These are phyloP conservation scores for Trifolium subterraneum DNA, from an alignment of 306 rosid species.

Conservation along the genomic window DNA sequence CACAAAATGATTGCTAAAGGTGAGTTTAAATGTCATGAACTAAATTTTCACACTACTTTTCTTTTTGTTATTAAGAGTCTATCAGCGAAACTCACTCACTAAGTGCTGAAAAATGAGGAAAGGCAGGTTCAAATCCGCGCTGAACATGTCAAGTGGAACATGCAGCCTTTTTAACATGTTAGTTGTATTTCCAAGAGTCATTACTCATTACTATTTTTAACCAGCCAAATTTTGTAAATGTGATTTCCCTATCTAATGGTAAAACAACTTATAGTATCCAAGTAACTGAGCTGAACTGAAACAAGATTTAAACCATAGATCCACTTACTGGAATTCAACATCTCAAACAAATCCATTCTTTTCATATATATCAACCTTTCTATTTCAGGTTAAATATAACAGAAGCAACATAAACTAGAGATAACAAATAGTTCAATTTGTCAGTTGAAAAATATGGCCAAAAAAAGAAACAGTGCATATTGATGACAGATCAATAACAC, in stretches of 20 bases:
- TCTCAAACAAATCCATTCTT: background rate
- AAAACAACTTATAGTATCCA: background rate
- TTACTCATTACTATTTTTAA: constrained; percentile 9
- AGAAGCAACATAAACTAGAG: background rate
- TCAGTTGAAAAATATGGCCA: background rate
- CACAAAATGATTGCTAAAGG: background rate
- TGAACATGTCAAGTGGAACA: too few relatives aligned
- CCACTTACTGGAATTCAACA: constrained; percentile 37
- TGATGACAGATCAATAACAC: constrained; percentile 40
- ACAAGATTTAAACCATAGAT: constrained; percentile 26
- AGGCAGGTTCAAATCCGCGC: too few relatives aligned
- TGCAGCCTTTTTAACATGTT: too few relatives aligned
- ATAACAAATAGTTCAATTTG: constrained; percentile 13
- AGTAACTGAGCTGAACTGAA: background rate
- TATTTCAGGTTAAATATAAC: background rate
- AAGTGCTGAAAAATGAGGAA: too few relatives aligned
- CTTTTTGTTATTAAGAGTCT: too few relatives aligned
- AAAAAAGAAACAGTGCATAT: background rate
- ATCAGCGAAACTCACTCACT: too few relatives aligned
- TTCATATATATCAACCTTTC: background rate
- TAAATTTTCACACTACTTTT: background rate
- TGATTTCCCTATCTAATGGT: background rate
- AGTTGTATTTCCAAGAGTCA: background rate
- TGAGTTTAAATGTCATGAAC: background rate
- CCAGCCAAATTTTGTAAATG: background rate